Evolutionary conservation across 2,329 filamentous ascomycete genomes (phyloP).

Genomic region (Sordariomycetes sp.): DNA sequence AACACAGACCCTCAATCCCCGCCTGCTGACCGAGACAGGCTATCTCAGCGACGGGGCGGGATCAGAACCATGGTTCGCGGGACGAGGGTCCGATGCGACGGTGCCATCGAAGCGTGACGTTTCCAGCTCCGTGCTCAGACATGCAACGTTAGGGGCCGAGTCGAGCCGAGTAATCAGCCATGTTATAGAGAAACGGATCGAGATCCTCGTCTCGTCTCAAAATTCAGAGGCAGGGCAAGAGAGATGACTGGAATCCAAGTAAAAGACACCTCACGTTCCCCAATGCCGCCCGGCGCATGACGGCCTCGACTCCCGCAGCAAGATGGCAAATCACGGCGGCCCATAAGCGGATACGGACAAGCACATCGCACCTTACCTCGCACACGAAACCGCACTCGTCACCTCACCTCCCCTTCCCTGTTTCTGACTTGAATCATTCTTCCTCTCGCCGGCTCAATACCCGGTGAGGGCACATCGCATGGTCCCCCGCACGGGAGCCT

Average conservation of each 20-base stretch:
- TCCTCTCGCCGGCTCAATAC: background rate
- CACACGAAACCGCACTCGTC: background rate
- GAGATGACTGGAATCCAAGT: background rate
- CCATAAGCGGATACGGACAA: background rate
- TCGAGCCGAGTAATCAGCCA: too few relatives aligned
- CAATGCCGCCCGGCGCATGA: background rate
- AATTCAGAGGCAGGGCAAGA: too few relatives aligned
- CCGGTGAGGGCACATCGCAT: background rate
- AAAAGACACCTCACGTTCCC: background rate
- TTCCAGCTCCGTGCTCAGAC: too few relatives aligned
- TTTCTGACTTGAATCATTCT: background rate
- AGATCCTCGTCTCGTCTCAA: too few relatives aligned
- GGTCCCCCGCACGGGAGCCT: background rate
- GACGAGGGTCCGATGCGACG: background rate
- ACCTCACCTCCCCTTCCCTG: background rate
- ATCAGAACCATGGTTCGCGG: background rate
- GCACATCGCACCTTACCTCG: background rate
- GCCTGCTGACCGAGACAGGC: background rate
- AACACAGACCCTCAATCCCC: background rate
- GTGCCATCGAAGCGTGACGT: too few relatives aligned
- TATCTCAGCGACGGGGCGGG: background rate
- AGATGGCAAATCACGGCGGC: background rate
- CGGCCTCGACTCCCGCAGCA: background rate
- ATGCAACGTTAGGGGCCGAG: too few relatives aligned
- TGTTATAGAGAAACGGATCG: too few relatives aligned